Base-by-base conservation (phyloP, 306 rosid genomes). In the Rosa chinensis region DNA sequence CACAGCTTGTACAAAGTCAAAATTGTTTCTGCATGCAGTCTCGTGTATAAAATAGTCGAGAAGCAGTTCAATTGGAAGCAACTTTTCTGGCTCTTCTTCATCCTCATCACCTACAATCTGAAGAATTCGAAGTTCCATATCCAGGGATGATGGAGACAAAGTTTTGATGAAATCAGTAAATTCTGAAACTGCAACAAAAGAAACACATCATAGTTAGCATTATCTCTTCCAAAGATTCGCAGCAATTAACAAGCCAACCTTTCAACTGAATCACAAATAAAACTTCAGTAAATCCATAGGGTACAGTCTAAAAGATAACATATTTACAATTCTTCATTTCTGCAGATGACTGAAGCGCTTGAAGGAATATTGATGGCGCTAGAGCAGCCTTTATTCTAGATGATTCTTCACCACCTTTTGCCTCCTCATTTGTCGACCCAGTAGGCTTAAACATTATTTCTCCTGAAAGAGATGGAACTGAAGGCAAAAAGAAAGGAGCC, bases 401-500 rank as follows among this genome's bases (percentile, higher is more conserved):
- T 61, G 62, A 75, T 73, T 82, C 86, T 32, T 77, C 83, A 44
- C 78, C 88, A 71, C 72, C 74, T 58, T 69, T 77, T 14, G 72
- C 66, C 81, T 89, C 95, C 32, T 80, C 79, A 49, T 76, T 84
- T 14, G 86, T 79, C 49, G 84, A 69, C 66, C 89, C 82, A 59
- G 79, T 83, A 73, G 97, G 87, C 84, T 90, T 95, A 53, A 95
- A 95, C 73, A 88, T 77, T 83, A 95, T 93, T 83, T 93, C 98
- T 55, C 99, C 98, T 25, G 99, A 91, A 63, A 95, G 77, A 61
- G 91, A 84, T 37, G 98, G 98, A 82, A 91, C 84, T 6, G 98
- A 87, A 76, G 99, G 96, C 87, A 95, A 78, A 88, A 92, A 95
- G 89, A 95, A 95, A 47, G 99, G 98, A 83, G 96, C 98, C 85